Base-by-base conservation (phyloP, 768 basidiomycete genomes). In the Boletus sensibilis region DNA sequence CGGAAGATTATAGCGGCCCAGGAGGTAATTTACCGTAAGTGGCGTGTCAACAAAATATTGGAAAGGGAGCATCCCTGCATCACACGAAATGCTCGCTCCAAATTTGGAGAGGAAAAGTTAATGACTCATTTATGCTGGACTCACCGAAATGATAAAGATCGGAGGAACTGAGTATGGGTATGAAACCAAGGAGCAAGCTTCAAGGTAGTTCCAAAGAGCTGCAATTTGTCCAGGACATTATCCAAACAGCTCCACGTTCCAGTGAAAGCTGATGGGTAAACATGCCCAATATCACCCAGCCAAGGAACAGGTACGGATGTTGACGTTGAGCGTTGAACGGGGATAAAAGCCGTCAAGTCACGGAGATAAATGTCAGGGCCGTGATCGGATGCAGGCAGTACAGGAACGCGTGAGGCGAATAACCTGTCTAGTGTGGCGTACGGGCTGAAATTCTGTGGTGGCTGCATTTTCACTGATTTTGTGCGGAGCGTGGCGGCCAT, bases 351-450 rank as follows among this genome's bases (percentile, higher is more conserved):
- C 18, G 39, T 39, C 49, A 27, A 37, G 29, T 35, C n/a, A 34
- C 37, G 23, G 33, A 38, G 27, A n/a, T 27, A 20, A 35, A 40
- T 10, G 57, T 14, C 38, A 40, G 23, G 57, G 21, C 42, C 35
- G 31, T 25, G 34, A n/a, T 25, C 14, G 31, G 27, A 34, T 21
- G 37, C 9, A 23, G 44, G 39, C 27, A 27, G 21, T 21, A 53
- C 47, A 53, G 51, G 34, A 45, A 33, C 12, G 29, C 18, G 21
- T 23, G 21, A 31, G n/a, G 33, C 39, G 34, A 34, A 35, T 21
- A 25, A 39, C 21, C 4, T n/a, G 34, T 14, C 20, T 35, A 35
- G 43, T 37, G 58, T 42, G 53, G 53, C 62, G 51, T 21, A 20
- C 29, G 6, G 13, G 27, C 25, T 20, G 34, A 49, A 48, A 37